A percentile compares a stretch with the other conserved stretches of the same genome.
phyloP scores from a whole-genome alignment of 306 rosid species.

The Styphnolobium japonicum region DNA sequence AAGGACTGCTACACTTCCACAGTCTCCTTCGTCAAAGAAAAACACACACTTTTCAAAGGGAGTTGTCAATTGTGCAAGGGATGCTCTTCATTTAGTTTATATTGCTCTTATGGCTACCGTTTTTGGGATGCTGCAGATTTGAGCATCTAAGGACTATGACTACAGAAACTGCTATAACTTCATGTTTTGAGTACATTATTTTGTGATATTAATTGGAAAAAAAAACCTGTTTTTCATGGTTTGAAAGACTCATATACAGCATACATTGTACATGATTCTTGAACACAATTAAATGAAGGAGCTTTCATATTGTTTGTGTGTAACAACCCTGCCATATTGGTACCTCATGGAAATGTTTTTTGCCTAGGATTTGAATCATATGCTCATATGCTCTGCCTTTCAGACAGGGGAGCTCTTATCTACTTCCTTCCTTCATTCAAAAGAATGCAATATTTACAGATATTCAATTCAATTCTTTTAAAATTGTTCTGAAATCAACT shows the following conservation, averaged over 20 bases:
- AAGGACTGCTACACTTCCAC: slow-evolving; percentile 23
- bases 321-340: background rate
- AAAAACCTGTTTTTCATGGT: background rate
- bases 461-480: background rate
- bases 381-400: background rate
- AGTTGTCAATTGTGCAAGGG: background rate
- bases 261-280: slow-evolving; percentile 20
- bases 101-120: background rate
- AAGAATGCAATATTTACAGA: background rate
- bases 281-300: background rate
- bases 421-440: too few relatives aligned
- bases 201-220: background rate
- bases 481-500: background rate
- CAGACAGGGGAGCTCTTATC: background rate
- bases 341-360: background rate
- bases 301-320: background rate
- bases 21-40: slow-evolving; percentile 51
- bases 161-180: background rate
- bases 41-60: slow-evolving; percentile 43
- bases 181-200: background rate
- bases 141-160: background rate
- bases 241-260: slow-evolving; percentile 10
- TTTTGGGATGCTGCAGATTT: slow-evolving; percentile 20
- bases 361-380: background rate
- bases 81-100: slow-evolving; percentile 12